A percentile compares a stretch with the other conserved stretches of the same genome.
phyloP scores from a whole-genome alignment of 2,329 filamentous ascomycete species.

The Aureobasidium musti region DNA sequence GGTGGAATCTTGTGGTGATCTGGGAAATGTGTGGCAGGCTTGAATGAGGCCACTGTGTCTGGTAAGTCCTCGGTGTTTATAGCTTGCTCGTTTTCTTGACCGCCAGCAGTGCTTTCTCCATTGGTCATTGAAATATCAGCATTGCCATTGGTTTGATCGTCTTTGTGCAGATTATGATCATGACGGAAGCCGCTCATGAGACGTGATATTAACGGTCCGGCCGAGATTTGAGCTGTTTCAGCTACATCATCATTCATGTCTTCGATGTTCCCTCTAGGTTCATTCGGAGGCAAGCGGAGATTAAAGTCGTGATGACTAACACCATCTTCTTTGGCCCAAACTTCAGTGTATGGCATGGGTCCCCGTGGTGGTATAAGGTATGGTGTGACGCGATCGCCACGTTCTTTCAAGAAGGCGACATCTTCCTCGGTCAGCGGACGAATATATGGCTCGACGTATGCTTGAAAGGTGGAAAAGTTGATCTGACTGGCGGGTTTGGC shows the following conservation, averaged over 20 bases:
- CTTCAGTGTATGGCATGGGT: slow-evolving; percentile 80
- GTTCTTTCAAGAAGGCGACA: slow-evolving; percentile 83
- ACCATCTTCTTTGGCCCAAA: slow-evolving; percentile 94
- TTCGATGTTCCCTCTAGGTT: slow-evolving; percentile 81
- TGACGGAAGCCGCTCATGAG: slow-evolving; percentile 79
- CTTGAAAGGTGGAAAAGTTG: slow-evolving; percentile 88
- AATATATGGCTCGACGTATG: slow-evolving; percentile 89
- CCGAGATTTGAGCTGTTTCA: slow-evolving; percentile 85
- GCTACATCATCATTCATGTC: slow-evolving; percentile 82
- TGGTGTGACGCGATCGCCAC: slow-evolving; percentile 76
- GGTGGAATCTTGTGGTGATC: slow-evolving; percentile 40
- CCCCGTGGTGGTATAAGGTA: slow-evolving; percentile 86
- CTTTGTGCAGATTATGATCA: slow-evolving; percentile 62
- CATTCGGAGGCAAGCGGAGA: slow-evolving; percentile 70
- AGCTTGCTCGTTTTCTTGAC: slow-evolving; percentile 41
- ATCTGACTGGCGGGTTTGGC: slow-evolving; percentile 94
- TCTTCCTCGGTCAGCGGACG: slow-evolving; percentile 90
- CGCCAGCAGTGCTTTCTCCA: slow-evolving; percentile 45
- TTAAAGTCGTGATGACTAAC: slow-evolving; percentile 70
- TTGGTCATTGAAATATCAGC: slow-evolving; percentile 47
- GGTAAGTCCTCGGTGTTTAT: slow-evolving; percentile 34
- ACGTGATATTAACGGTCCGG: slow-evolving; percentile 81
- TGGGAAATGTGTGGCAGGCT: slow-evolving; percentile 74
- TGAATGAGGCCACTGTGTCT: slow-evolving; percentile 49
- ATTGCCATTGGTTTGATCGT: slow-evolving; percentile 51